These are phyloP conservation scores for Xylaria digitata DNA, from an alignment of 2,329 filamentous ascomycete genomes.

Conservation along the genomic window DNA sequence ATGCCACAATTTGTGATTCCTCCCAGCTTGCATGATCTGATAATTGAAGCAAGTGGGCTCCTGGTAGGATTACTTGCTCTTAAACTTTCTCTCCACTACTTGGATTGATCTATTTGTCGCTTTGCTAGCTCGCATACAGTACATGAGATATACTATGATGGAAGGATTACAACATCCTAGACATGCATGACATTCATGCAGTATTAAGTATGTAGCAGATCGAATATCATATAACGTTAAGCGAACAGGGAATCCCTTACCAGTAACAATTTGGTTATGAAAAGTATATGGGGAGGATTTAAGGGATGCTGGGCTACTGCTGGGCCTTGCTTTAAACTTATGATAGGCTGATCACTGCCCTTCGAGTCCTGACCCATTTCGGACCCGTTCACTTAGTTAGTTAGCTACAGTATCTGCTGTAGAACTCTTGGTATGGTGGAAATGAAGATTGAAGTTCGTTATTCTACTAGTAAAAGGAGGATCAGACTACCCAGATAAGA, in stretches of 20 bases:
- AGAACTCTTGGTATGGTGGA: neutral
- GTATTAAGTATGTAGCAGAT: neutral
- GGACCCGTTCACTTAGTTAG: neutral
- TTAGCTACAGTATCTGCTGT: too few species aligned
- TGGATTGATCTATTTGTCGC: neutral
- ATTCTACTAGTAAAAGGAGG: neutral
- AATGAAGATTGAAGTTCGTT: conserved; percentile 1
- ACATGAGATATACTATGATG: neutral
- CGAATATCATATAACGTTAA: neutral
- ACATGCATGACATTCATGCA: conserved; percentile 5
- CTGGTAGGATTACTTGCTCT: neutral
- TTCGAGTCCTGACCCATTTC: neutral
- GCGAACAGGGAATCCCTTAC: neutral
- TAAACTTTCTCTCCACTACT: neutral
- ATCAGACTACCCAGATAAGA: neutral
- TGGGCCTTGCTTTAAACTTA: conserved; percentile 7
- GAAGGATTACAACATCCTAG: conserved; percentile 1
- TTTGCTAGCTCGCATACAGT: neutral
- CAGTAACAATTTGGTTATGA: neutral
- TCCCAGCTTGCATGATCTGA: conserved; percentile 13
- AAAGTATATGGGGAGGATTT: neutral
- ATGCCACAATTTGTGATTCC: neutral
- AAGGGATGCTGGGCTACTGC: conserved; percentile 2
- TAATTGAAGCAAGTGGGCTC: conserved; percentile 1
- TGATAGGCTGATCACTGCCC: conserved; percentile 16